Percentiles rank a stretch among this genome's conserved stretches.
Evolutionary conservation across 495 filamentous ascomycete species (phyloP).

Genomic region (Chaetomium cochliodes): DNA sequence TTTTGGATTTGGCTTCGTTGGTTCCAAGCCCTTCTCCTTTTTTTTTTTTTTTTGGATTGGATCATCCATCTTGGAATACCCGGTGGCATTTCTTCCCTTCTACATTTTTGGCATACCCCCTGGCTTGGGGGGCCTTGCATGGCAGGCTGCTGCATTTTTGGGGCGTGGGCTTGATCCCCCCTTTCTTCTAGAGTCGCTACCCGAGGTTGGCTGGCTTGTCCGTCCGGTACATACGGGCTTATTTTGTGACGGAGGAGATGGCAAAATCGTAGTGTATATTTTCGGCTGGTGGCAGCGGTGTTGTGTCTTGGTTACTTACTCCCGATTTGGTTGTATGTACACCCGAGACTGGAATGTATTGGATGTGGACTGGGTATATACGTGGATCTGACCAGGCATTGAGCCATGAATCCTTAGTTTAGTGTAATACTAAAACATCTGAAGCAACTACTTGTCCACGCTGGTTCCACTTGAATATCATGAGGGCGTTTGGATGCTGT

Average conservation of each 20-base stretch:
- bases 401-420: neutral
- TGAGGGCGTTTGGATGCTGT: too few species aligned
- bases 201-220: neutral
- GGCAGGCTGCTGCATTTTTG: neutral
- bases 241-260: neutral
- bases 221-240: conserved; percentile 3
- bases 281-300: neutral
- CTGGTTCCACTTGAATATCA: too few species aligned
- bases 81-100: neutral
- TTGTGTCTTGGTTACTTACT: neutral
- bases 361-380: neutral
- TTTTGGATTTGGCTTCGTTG: neutral
- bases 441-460: neutral
- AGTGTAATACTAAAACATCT: neutral
- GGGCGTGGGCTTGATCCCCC: neutral
- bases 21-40: neutral
- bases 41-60: neutral
- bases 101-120: neutral
- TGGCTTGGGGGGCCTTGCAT: conserved; percentile 1
- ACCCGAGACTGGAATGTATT: neutral
- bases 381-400: neutral
- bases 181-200: neutral
- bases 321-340: neutral
- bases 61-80: neutral
- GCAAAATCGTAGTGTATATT: neutral